Evolutionary conservation across 2,329 filamentous ascomycete genomes (phyloP).

Genomic region (Malbranchea cinnamomea): DNA sequence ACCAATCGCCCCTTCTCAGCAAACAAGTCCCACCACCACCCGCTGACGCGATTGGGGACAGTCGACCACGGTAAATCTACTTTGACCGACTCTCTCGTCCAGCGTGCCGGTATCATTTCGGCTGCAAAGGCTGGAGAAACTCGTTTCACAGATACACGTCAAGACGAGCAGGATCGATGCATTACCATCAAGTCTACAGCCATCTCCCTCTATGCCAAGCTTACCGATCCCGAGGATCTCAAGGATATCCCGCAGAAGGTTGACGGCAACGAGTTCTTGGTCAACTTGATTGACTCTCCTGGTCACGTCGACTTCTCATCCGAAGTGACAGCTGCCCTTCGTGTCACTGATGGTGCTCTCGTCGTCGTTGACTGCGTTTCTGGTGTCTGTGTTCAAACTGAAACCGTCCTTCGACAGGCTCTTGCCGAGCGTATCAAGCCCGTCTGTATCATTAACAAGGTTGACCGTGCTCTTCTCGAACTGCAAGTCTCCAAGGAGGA

Average conservation of each 20-base stretch:
- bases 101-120: constrained; percentile 99
- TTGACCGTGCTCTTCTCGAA: constrained; percentile 98
- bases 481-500: constrained; percentile 98
- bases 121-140: constrained; percentile 92
- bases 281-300: constrained; percentile 99
- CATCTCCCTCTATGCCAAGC: constrained; percentile 89
- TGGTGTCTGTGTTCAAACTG: constrained; percentile 99
- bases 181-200: constrained; percentile 99
- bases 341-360: constrained; percentile 98
- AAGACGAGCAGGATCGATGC: constrained; percentile 98
- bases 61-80: constrained; percentile 99
- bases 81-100: constrained; percentile 96
- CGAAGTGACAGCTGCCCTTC: constrained; percentile 96
- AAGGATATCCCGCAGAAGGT: constrained; percentile 88
- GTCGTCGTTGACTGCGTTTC: constrained; percentile 99
- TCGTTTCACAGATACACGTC: constrained; percentile 90
- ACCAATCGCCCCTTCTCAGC: constrained; percentile 2
- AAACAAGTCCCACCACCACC: neutral
- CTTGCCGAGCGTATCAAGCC: constrained; percentile 99
- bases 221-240: constrained; percentile 68
- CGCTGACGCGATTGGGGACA: no score
- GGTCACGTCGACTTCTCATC: constrained; percentile 99
- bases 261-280: constrained; percentile 91
- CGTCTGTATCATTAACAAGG: constrained; percentile 99
- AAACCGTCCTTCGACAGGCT: constrained; percentile 97